phyloP scores from a whole-genome alignment of 805 yeast genomes.

The Candida easanensis region DNA sequence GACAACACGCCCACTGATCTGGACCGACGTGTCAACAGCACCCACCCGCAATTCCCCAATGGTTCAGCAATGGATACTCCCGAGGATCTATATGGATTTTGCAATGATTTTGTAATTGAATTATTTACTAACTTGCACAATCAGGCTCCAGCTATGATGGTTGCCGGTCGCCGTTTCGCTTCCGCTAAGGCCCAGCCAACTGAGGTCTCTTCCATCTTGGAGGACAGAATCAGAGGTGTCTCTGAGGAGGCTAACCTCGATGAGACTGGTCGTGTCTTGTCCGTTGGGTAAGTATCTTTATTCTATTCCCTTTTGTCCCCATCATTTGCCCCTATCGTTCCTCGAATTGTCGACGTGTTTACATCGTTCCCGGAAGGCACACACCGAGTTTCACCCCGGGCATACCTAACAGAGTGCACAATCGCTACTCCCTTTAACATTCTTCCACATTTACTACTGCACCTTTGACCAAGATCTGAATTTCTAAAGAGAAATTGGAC shows the following conservation, averaged over 20 bases:
- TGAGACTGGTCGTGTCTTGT: slow-evolving; percentile 98
- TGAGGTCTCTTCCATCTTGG: slow-evolving; percentile 98
- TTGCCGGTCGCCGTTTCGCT: slow-evolving; percentile 83
- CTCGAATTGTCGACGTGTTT: slow-evolving; percentile 1
- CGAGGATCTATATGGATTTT: no score
- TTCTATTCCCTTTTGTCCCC: slow-evolving; percentile 6
- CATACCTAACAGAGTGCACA: no score
- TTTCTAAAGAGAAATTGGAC: no score
- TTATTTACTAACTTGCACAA: slow-evolving; percentile 22
- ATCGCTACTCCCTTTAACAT: neutral
- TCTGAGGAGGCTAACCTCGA: slow-evolving; percentile 95
- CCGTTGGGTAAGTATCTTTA: slow-evolving; percentile 77
- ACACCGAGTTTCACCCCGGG: no score
- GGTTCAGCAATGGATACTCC: no score
- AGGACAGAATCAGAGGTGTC: slow-evolving; percentile 99
- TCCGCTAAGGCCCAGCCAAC: slow-evolving; percentile 95
- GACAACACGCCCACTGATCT: neutral
- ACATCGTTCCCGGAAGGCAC: neutral
- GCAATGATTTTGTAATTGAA: neutral
- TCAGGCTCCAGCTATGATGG: slow-evolving; percentile 64
- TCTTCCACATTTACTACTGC: neutral
- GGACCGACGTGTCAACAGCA: neutral
- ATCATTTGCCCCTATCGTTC: neutral
- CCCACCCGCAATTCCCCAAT: no score
- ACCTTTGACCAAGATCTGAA: no score